Conservation (phyloP, 345 rosid species). For the Streptanthus diversifolius region DNA sequence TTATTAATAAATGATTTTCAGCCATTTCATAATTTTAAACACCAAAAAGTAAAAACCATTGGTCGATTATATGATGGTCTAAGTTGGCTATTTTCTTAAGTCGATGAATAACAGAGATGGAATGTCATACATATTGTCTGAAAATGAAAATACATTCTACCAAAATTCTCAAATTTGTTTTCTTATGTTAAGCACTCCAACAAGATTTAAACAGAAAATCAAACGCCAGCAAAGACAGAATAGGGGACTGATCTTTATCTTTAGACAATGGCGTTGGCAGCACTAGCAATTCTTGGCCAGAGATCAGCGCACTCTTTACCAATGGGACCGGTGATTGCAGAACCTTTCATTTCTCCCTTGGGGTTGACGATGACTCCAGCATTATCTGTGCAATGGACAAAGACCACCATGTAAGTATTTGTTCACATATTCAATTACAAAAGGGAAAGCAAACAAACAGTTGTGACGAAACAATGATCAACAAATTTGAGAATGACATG, state of each 20-base stretch:
- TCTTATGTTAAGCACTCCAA: not conserved
- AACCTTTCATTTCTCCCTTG: conserved; percentile 97
- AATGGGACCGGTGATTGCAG: conserved; percentile 91
- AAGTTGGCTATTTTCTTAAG: not conserved
- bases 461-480: not conserved
- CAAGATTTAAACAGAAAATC: not conserved
- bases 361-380: conserved; percentile 97
- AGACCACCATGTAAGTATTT: not conserved
- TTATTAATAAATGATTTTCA: too few species aligned
- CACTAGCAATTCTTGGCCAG: conserved; percentile 87
- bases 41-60: not conserved
- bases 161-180: not conserved
- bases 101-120: not conserved
- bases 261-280: conserved; percentile 63
- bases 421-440: not conserved
- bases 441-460: not conserved
- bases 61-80: too few species aligned
- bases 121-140: conserved; percentile 3
- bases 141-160: not conserved
- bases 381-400: conserved; percentile 53
- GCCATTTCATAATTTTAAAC: not conserved
- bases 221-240: not conserved
- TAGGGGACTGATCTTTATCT: not conserved
- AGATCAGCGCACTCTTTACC: conserved; percentile 96
- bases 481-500: not conserved